phyloP scores from a whole-genome alignment of 768 basidiomycete species.

The Tulasnella calospora region DNA sequence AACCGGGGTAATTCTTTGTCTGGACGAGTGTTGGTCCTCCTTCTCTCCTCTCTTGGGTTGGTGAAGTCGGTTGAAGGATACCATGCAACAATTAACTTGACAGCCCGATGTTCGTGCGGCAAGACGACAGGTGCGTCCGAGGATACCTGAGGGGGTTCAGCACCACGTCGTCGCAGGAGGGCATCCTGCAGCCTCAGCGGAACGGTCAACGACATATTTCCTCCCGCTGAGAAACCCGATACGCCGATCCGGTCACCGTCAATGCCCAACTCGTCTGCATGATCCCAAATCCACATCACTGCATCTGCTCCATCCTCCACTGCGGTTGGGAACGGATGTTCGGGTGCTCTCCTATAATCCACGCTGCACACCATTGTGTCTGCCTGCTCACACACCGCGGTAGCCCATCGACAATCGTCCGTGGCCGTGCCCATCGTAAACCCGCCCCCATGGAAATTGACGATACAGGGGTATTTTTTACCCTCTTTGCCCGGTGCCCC shows the following conservation, averaged over 20 bases:
- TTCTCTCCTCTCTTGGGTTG: slow-evolving; percentile 26
- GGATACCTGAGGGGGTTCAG: neutral
- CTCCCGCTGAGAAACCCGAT: slow-evolving; percentile 33
- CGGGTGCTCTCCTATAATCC: slow-evolving; percentile 32
- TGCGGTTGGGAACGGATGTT: slow-evolving; percentile 32
- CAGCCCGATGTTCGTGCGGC: neutral
- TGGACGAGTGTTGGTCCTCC: slow-evolving; percentile 15
- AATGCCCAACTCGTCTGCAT: slow-evolving; percentile 29
- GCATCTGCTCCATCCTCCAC: slow-evolving; percentile 33
- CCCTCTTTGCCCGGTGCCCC: neutral
- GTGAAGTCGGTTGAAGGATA: slow-evolving; percentile 32
- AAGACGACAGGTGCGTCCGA: neutral
- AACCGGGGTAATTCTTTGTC: slow-evolving; percentile 26
- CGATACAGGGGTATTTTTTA: slow-evolving; percentile 20
- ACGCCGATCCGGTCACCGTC: slow-evolving; percentile 29
- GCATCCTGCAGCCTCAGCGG: slow-evolving; percentile 27
- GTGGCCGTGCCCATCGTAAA: slow-evolving; percentile 18
- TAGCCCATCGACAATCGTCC: slow-evolving; percentile 31
- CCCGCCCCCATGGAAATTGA: slow-evolving; percentile 25
- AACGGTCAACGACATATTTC: slow-evolving; percentile 30
- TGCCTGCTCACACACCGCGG: slow-evolving; percentile 24
- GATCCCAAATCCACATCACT: slow-evolving; percentile 26
- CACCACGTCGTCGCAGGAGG: slow-evolving; percentile 22
- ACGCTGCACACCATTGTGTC: slow-evolving; percentile 30
- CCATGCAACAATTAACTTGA: slow-evolving; percentile 28